Evolutionary conservation across 169 alveolate genomes (phyloP), one percentile per base, ranked within the genome.

Genomic region (Plasmodium sp.): DNA sequence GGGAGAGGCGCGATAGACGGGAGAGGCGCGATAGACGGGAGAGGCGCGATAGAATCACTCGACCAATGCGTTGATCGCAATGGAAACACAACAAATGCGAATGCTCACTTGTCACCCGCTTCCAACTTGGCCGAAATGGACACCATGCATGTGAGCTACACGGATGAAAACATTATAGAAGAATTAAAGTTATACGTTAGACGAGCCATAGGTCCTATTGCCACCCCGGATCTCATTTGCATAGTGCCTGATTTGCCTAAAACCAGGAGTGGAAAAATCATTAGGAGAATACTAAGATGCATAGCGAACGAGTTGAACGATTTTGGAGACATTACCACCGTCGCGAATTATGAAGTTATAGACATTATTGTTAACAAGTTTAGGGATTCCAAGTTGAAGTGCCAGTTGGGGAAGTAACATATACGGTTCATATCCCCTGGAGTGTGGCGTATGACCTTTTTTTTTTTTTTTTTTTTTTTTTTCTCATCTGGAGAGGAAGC

Each of bases 201-300:
- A 45, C 96, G 95, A 73, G 97, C 95, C 62, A 97, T 98, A 31
- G 99, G 99, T 2, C 99, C 99, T 5, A 97, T 98, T 62, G 99
- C 99, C 45, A 96, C 98, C 56, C 99, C 99, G 3, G 99, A 98
- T 92, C 94, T 96, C 73, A 97, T 98, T 58, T 86, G 97, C 27
- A 81, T 97, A 39, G 98, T 97, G 43, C 96, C 96, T n/a, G 93
- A 95, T 54, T 93, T 98, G 62, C 99, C 99, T 3, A 98, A 98
- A 95, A 98, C 99, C 3, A 85, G 99, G 51, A 97, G 99, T 81
- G 99, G 99, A 41, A 98, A 98, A 94, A 98, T 98, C 74, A 97
- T 98, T 98, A 96, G 99, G 54, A 97, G 99, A 58, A 97, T 98
- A 51, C 95, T 98, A 51, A 96, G 99, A 84, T 97, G 98, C 80